phyloP scores from a whole-genome alignment of 2,329 filamentous ascomycete species.

The Colletotrichum noveboracense region DNA sequence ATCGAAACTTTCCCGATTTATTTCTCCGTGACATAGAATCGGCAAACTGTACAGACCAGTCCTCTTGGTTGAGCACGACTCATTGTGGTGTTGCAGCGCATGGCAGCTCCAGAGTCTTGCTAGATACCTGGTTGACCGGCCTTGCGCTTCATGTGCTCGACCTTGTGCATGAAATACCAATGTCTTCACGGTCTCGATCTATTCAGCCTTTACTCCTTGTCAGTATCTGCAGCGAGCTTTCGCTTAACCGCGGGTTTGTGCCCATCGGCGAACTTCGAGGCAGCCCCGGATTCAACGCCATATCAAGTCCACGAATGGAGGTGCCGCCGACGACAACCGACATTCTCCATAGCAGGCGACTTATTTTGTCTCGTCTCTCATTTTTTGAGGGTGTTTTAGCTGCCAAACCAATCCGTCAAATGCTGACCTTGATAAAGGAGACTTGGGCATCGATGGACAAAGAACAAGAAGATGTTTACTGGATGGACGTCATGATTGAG shows the following conservation, averaged over 20 bases:
- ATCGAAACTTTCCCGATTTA: constrained; percentile 43
- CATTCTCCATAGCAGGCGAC: constrained; percentile 36
- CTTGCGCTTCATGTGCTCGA: constrained; percentile 49
- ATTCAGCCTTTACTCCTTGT: constrained; percentile 50
- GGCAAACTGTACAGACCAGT: neutral
- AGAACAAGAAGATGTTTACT: constrained; percentile 36
- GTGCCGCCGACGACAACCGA: constrained; percentile 30
- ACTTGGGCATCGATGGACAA: constrained; percentile 40
- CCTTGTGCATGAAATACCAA: constrained; percentile 44
- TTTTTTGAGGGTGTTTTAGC: constrained; percentile 42
- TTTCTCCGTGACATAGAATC: constrained; percentile 31
- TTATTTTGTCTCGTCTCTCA: constrained; percentile 42
- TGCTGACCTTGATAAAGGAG: constrained; percentile 45
- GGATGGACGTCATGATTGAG: constrained; percentile 43
- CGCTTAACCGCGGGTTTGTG: constrained; percentile 16
- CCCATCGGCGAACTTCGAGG: neutral
- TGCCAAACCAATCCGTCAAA: constrained; percentile 43
- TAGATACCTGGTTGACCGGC: constrained; percentile 44
- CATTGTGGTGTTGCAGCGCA: neutral
- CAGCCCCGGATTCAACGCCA: neutral
- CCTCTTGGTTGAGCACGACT: neutral
- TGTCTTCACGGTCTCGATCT: constrained; percentile 47
- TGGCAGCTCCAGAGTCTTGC: neutral
- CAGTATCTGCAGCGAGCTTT: constrained; percentile 46
- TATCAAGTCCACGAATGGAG: constrained; percentile 29